These are phyloP conservation scores for Russula earlei DNA, from an alignment of 768 basidiomycete genomes.

Conservation along the genomic window DNA sequence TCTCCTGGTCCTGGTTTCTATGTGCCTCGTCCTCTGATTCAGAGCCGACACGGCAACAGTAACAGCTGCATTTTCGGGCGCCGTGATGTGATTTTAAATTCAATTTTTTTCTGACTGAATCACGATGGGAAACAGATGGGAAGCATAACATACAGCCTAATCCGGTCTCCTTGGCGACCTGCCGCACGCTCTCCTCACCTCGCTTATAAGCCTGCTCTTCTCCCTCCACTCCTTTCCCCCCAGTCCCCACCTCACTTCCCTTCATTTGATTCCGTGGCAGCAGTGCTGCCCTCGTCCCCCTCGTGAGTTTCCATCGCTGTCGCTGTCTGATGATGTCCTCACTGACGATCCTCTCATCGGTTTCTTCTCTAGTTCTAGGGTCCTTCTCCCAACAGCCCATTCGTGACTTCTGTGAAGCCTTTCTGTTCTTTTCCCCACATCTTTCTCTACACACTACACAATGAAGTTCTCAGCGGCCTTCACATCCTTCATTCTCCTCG, in stretches of 20 bases:
- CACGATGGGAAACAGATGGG: not conserved
- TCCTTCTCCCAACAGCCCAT: constrained; percentile 28
- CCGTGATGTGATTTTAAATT: constrained; percentile 13
- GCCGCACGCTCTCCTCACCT: not conserved
- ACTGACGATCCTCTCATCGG: constrained; percentile 19
- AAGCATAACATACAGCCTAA: not conserved
- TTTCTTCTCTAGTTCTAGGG: constrained; percentile 26
- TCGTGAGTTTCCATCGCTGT: constrained; percentile 19
- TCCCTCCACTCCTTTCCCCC: not conserved
- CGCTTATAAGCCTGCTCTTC: not conserved
- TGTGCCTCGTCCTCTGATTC: constrained; percentile 4
- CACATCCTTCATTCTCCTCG: constrained; percentile 2
- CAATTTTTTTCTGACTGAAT: not conserved
- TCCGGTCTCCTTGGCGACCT: constrained; percentile 9
- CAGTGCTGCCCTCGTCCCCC: constrained; percentile 40
- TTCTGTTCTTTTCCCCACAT: not conserved
- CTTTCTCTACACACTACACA: constrained; percentile 4
- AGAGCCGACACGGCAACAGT: not conserved
- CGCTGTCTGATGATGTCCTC: not conserved
- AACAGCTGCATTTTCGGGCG: not conserved
- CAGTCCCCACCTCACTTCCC: constrained; percentile 21
- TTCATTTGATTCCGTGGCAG: constrained; percentile 32
- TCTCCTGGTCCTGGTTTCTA: constrained; percentile 1
- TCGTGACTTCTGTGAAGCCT: constrained; percentile 41
- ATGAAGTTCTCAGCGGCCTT: constrained; percentile 18